Base-by-base conservation (phyloP, 169 alveolate species). In the Plasmodium blacklocki region DNA sequence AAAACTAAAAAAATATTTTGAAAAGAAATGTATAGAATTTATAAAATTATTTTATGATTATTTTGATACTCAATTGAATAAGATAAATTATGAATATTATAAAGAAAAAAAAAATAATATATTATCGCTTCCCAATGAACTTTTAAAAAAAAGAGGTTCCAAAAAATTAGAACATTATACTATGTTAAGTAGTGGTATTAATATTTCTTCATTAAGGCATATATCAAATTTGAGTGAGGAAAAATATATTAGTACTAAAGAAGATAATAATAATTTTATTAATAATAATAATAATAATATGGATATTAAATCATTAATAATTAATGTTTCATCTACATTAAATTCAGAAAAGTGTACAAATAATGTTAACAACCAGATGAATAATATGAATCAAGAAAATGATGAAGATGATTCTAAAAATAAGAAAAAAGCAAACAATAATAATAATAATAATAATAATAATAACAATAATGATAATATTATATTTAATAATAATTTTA, bases 291-390 rank as follows among this genome's bases (percentile, higher is more conserved):
- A 39, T 39, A 39, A 39, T 39, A 78, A 78, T 59, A 68, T 66
- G 62, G 89, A 78, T 67, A 58, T 23, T 54, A 78, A 78, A 59
- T 78, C 78, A 4, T 43, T 49, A 70, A 78, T 78, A 21, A 66
- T 78, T 56, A 78, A 78, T 29, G 50, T 78, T 58, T 78, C 89
- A 23, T 78, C 89, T 59, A 78, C 89, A 4, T 70, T 63, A 45
- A 68, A 49, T 78, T 78, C 89, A 45, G 89, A 78, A 23, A 68
- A 54, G 19, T 78, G 71, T 56, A 78, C 73, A 45, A 78, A 58
- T 59, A 78, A 78, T 58, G 47, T 59, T n/a, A 60, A 74, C 39
- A 67, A 67, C 45, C 32, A 67, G 52, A 23, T 4, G 47, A 63
- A 63, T 19, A 39, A 39, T 39, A 39, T 39, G 47, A 39, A 39